Percentiles rank a stretch among this genome's conserved stretches.
Conservation (phyloP, 2,329 filamentous ascomycete species). For the Cladosporium phlei region DNA sequence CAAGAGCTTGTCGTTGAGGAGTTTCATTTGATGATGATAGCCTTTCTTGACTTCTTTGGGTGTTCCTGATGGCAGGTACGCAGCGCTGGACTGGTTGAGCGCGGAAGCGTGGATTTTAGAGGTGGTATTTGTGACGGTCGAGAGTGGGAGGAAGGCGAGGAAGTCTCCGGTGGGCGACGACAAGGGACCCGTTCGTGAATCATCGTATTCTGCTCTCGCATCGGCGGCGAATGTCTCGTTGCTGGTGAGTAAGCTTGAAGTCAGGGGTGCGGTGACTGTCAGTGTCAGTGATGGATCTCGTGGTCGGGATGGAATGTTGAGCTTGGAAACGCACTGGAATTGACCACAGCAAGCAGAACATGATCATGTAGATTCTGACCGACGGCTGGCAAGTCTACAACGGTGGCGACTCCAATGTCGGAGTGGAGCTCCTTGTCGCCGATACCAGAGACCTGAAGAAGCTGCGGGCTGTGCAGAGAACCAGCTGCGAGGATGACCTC, state of each 20-base stretch:
- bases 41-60: not conserved
- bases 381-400: constrained; percentile 54
- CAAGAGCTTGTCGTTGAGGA: not conserved
- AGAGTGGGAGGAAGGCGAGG: constrained; percentile 1
- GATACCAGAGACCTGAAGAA: constrained; percentile 55
- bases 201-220: constrained; percentile 12
- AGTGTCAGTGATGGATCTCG: no score
- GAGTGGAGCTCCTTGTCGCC: constrained; percentile 53
- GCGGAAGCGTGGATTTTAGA: not conserved
- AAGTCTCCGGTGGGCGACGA: constrained; percentile 5
- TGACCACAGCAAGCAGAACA: constrained; percentile 15
- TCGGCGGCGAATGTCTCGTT: constrained; percentile 14
- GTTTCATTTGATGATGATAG: not conserved
- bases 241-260: not conserved
- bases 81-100: not conserved
- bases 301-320: no score
- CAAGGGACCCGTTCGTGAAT: constrained; percentile 12
- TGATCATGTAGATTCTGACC: constrained; percentile 60
- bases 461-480: constrained; percentile 37
- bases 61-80: not conserved
- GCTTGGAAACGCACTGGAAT: not conserved
- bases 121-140: not conserved
- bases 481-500: constrained; percentile 40
- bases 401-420: constrained; percentile 50
- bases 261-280: not conserved